Base-by-base conservation (phyloP, 306 rosid genomes). In the Vigna hirtella region DNA sequence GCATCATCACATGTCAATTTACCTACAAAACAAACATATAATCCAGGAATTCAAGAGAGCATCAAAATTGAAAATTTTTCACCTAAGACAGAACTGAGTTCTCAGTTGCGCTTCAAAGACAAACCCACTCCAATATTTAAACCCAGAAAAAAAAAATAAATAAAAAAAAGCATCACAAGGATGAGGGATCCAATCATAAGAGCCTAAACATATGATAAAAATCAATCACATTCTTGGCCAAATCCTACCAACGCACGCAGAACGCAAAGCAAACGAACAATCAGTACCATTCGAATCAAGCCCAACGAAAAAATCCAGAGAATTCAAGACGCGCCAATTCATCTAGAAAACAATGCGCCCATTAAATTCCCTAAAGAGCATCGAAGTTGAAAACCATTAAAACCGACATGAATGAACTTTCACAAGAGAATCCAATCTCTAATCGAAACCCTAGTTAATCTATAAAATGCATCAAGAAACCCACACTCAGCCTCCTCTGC, bases 61-160 rank as follows among this genome's bases (percentile, higher is more conserved):
- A 42, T 40, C 56, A 4, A 52, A 9, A 15, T 24, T 14, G 26
- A 49, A 49, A 55, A 43, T 1, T 11, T 49, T 16, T 17, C 22
- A 56, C 18, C 52, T 22, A 50, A 11, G 6, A 7, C 5, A 68
- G 13, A 55, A n/a, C 9, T 2, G 58, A 67, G 15, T 40, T 22
- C 49, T 26, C 24, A 10, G 24, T 22, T 18, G 15, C 12, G 15
- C 32, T 11, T 40, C 45, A 20, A 70, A 52, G 14, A 38, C 7
- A 74, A 81, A 12, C 56, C 57, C 52, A 24, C 48, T 49, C 77
- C 64, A 73, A 81, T 64, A 72, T 58, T 71, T 45, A 69, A 42
- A 45, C 24, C 2, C 32, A 28, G 1, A 26, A 26, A 1, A 26
- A 26, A 26, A 26, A 1, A 26, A 26, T 2, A 28, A 68, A 4